Evolutionary conservation across 2,329 filamentous ascomycete genomes (phyloP), one percentile per base, ranked within the genome.

Genomic region (Emmonsiellopsis sp.): DNA sequence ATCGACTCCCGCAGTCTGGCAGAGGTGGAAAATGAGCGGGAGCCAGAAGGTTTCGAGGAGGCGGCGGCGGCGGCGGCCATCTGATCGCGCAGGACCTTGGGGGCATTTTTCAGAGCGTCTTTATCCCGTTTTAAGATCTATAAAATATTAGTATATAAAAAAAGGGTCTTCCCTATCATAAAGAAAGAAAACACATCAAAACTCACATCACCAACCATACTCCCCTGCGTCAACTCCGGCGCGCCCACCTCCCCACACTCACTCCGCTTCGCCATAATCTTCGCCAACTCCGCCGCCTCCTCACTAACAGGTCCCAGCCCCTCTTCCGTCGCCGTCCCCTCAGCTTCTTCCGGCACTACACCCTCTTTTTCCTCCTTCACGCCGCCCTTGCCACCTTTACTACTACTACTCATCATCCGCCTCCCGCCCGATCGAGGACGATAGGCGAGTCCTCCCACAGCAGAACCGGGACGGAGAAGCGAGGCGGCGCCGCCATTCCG

Each of bases 101-200:
- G 84, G 8, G 84, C 80, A 49, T 84, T 79, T 57, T 85, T 78
- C 59, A 76, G 71, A 34, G 77, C 76, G 54, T 83, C 76, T 63
- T 81, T 76, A 62, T 87, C 83, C 48, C 81, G 78, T 64, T 80
- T 73, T 38, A 87, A 73, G 54, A 86, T 78, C 83, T 86, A 61
- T 44, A 44, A 43, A 42, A 37, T 26, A 4, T 35, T 8, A 49
- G 10, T 38, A 54, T 44, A 34, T 47, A 11, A 53, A 26, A 44
- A 20, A 51, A 26, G 20, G 20, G 20, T 26, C 20, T 26, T 26
- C 20, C 20, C 20, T 26, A 26, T 26, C 20, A 26, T 53, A 46
- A 42, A 61, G 57, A 51, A 50, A 20, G n/a, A 50, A 48, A 32
- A 31, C 50, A 38, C 61, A 54, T 47, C 46, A 20, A 20, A 49